phyloP scores from a whole-genome alignment of 2,329 filamentous ascomycete genomes.

The Botryosphaeria agaves region DNA sequence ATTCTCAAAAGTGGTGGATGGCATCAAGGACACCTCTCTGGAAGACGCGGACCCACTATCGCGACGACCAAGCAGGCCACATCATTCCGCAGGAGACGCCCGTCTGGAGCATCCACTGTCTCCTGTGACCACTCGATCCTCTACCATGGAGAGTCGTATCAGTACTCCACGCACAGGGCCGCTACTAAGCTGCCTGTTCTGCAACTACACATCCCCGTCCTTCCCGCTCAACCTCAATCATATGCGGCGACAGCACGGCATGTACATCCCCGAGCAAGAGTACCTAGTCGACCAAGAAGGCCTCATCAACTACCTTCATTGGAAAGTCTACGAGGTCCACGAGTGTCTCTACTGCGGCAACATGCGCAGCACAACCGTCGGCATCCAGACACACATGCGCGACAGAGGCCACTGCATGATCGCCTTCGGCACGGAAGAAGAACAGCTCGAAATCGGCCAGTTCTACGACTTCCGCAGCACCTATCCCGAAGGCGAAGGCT shows the following conservation, averaged over 20 bases:
- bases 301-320: slow-evolving; percentile 58
- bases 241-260: slow-evolving; percentile 85
- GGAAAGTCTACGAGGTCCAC: slow-evolving; percentile 62
- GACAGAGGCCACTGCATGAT: slow-evolving; percentile 97
- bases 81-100: slow-evolving; percentile 16
- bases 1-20: slow-evolving; percentile 60
- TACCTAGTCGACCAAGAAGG: slow-evolving; percentile 74
- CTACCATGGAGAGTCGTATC: slow-evolving; percentile 4
- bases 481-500: slow-evolving; percentile 64
- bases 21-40: slow-evolving; percentile 48
- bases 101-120: slow-evolving; percentile 20
- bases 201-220: slow-evolving; percentile 67
- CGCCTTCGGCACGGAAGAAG: slow-evolving; percentile 71
- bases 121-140: slow-evolving; percentile 9
- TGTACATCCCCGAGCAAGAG: slow-evolving; percentile 83
- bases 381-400: slow-evolving; percentile 90
- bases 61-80: slow-evolving; percentile 22
- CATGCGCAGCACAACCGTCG: slow-evolving; percentile 57
- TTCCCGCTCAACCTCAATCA: slow-evolving; percentile 64
- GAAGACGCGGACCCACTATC: slow-evolving; percentile 28
- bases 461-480: slow-evolving; percentile 96
- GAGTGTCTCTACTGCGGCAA: slow-evolving; percentile 85
- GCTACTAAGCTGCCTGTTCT: slow-evolving; percentile 61
- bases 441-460: slow-evolving; percentile 86
- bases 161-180: slow-evolving; percentile 24